Evolutionary conservation across 1,284 basidiomycete species (phyloP).

Genomic region (Lentinula novae-zelandiae): DNA sequence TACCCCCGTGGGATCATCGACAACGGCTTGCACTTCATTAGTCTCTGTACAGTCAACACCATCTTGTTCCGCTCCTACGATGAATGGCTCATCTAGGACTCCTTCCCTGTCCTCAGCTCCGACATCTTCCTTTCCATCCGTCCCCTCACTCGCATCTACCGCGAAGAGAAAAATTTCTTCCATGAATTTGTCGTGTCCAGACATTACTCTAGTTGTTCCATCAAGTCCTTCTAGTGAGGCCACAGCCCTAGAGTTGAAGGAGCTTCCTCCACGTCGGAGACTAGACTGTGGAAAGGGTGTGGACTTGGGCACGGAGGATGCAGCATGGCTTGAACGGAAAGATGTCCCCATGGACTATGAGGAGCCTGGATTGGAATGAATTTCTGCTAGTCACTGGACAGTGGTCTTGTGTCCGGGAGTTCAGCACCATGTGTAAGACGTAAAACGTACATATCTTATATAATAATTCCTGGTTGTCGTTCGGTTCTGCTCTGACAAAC

Average conservation of each 20-base stretch:
- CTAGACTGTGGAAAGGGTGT: conserved; percentile 66
- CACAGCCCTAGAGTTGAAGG: conserved; percentile 51
- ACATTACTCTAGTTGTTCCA: no score
- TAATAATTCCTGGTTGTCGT: no score
- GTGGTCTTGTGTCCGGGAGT: no score
- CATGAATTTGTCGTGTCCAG: neutral
- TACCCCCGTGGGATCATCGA: neutral
- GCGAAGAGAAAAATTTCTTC: neutral
- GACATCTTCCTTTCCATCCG: neutral
- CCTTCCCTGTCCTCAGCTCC: neutral
- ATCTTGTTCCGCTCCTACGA: neutral
- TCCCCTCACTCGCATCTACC: neutral
- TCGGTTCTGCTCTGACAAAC: no score
- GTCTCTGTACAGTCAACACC: neutral
- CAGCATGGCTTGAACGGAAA: conserved; percentile 64
- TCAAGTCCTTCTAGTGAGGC: neutral
- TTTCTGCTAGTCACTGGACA: no score
- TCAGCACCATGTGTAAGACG: no score
- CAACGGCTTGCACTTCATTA: neutral
- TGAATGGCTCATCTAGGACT: neutral
- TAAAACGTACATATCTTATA: no score
- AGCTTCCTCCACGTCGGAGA: conserved; percentile 52
- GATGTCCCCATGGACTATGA: conserved; percentile 71
- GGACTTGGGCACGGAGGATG: conserved; percentile 60
- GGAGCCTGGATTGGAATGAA: conserved; percentile 40